phyloP scores from a whole-genome alignment of 164 flowering plant genomes.

The Magnolia sinica region DNA sequence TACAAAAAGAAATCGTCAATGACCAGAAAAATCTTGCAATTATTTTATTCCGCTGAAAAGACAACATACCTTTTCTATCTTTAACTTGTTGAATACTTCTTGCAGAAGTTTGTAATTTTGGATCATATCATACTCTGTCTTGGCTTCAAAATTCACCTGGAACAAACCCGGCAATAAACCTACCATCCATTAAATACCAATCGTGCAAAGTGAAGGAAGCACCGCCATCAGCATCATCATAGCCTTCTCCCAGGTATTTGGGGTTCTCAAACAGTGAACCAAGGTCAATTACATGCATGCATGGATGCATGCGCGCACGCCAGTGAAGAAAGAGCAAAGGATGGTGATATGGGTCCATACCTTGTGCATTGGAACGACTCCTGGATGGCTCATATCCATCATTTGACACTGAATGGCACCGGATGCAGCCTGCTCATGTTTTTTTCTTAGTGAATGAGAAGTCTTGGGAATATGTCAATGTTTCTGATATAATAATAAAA shows the following conservation, averaged over 20 bases:
- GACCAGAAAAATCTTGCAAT: background rate
- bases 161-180: background rate
- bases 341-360: slow-evolving; percentile 22
- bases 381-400: slow-evolving; percentile 87
- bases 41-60: background rate
- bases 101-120: slow-evolving; percentile 92
- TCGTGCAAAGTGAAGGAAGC: background rate
- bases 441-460: background rate
- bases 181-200: background rate
- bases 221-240: background rate
- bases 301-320: too few species aligned
- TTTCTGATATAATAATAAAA: too few species aligned
- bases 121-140: slow-evolving; percentile 89
- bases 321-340: too few species aligned
- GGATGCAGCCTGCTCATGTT: slow-evolving; percentile 65
- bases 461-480: too few species aligned
- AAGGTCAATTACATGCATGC: too few species aligned
- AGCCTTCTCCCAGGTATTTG: too few species aligned
- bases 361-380: slow-evolving; percentile 95
- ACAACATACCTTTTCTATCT: slow-evolving; percentile 64
- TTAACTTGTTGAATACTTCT: slow-evolving; percentile 79
- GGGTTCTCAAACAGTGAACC: too few species aligned
- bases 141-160: slow-evolving; percentile 93
- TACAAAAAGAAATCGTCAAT: too few species aligned
- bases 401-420: slow-evolving; percentile 95